Evolutionary conservation across 1,284 basidiomycete species (phyloP).

Genomic region (Vanrija pseudolonga): DNA sequence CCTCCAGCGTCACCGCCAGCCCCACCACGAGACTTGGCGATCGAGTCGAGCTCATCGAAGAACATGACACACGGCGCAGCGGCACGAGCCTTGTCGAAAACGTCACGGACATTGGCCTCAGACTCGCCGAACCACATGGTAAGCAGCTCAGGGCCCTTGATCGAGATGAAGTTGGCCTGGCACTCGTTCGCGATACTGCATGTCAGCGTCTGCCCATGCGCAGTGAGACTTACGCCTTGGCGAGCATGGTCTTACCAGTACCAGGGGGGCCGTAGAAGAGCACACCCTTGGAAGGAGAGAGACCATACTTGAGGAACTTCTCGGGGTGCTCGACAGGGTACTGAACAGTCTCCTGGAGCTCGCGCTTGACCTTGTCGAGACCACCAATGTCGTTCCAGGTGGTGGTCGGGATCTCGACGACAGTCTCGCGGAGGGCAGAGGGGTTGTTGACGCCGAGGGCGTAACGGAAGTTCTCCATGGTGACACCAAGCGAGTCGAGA

Average conservation of each 20-base stretch:
- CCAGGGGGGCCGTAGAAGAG: constrained; percentile 90
- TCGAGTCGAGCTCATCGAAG: constrained; percentile 99
- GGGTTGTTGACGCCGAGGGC: constrained; percentile 91
- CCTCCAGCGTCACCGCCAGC: constrained; percentile 79
- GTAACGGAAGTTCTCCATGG: constrained; percentile 98
- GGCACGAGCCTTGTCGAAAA: constrained; percentile 99
- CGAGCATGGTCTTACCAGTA: constrained; percentile 91
- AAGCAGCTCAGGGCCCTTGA: constrained; percentile 87
- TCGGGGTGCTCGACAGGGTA: constrained; percentile 99
- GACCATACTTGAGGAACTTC: constrained; percentile 99
- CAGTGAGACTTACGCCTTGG: constrained; percentile 60
- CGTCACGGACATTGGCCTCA: constrained; percentile 97
- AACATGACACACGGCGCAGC: constrained; percentile 99
- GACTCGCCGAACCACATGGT: constrained; percentile 99
- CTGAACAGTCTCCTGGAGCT: constrained; percentile 98
- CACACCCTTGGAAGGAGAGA: constrained; percentile 98
- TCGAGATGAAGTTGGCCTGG: constrained; percentile 71
- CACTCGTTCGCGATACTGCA: constrained; percentile 91
- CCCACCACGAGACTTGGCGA: constrained; percentile 89
- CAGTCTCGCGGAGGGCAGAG: constrained; percentile 93
- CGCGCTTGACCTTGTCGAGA: constrained; percentile 98
- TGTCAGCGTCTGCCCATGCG: background rate
- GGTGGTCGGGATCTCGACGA: constrained; percentile 91
- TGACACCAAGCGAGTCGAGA: constrained; percentile 89
- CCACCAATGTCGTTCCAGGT: constrained; percentile 99